Conservation (phyloP, 1,284 basidiomycete genomes). For the Sphaerobolus stellatus region DNA sequence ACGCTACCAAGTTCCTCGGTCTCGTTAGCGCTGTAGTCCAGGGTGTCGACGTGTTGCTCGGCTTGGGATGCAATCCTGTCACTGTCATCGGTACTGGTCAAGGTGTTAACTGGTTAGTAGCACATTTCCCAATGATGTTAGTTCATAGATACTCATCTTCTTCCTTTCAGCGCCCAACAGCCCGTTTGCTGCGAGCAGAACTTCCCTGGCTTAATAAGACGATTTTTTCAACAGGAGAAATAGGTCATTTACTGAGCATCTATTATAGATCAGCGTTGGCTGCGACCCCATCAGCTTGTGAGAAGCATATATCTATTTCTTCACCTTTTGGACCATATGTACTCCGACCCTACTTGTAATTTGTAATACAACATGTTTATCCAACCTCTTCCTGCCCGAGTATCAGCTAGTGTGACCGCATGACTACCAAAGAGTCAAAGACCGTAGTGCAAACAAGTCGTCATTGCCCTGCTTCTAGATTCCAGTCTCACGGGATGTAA, state of each 20-base stretch:
- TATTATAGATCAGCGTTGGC: not conserved
- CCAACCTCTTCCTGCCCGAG: no score
- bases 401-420: no score
- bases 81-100: conserved; percentile 22
- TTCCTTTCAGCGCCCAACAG: conserved; percentile 3
- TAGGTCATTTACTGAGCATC: not conserved
- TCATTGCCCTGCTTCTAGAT: no score
- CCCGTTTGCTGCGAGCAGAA: conserved; percentile 2
- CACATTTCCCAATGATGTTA: no score
- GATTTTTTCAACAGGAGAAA: not conserved
- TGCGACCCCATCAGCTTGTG: not conserved
- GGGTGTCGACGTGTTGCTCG: conserved; percentile 20
- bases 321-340: no score
- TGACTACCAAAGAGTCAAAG: no score
- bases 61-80: conserved; percentile 26
- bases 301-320: no score
- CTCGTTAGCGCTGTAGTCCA: conserved; percentile 18
- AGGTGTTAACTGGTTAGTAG: conserved; percentile 4
- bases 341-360: no score
- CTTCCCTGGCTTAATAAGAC: not conserved
- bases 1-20: conserved; percentile 15
- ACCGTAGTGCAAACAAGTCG: no score
- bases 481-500: no score
- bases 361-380: no score
- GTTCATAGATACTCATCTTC: no score